Percentiles rank a stretch among this genome's conserved stretches.
Conservation (phyloP, 441 rosid genomes). For the Biscutella auriculata region DNA sequence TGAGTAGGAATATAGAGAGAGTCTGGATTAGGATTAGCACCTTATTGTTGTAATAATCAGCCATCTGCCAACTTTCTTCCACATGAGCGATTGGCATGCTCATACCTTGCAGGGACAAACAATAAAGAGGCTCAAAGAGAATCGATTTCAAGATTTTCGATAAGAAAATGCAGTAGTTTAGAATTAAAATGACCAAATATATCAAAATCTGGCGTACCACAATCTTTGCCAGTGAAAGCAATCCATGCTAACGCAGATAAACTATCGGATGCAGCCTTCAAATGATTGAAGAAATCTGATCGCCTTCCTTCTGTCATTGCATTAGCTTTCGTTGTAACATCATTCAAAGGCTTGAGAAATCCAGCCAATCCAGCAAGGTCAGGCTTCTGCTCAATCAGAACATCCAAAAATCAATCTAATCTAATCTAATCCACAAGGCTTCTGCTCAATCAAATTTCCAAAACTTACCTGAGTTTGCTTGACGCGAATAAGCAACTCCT, state of each 20-base stretch:
- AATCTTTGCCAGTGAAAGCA: conserved; percentile 84
- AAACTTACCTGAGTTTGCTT: conserved; percentile 52
- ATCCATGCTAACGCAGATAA: conserved; percentile 83
- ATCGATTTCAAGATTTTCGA: background rate
- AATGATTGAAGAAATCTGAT: conserved; percentile 80
- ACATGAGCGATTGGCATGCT: conserved; percentile 93
- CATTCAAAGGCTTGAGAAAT: conserved; percentile 78
- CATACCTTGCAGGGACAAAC: conserved; percentile 52
- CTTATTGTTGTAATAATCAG: conserved; percentile 96
- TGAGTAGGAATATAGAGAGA: background rate
- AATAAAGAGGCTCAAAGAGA: background rate
- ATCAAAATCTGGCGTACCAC: conserved; percentile 39
- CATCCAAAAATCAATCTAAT: background rate
- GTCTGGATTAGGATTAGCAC: conserved; percentile 21
- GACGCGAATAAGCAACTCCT: conserved; percentile 52
- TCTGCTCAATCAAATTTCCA: background rate
- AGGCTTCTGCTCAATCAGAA: conserved; percentile 53
- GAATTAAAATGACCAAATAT: background rate
- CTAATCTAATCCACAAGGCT: background rate
- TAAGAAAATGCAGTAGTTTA: background rate
- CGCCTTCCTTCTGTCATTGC: conserved; percentile 70
- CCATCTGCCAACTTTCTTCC: conserved; percentile 98
- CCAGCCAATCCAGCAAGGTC: conserved; percentile 51
- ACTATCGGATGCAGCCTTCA: conserved; percentile 72
- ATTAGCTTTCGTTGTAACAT: conserved; percentile 62